Evolutionary conservation across 2,329 filamentous ascomycete species (phyloP), one percentile per base, ranked within the genome.

Genomic region (Alternaria incomplexa): DNA sequence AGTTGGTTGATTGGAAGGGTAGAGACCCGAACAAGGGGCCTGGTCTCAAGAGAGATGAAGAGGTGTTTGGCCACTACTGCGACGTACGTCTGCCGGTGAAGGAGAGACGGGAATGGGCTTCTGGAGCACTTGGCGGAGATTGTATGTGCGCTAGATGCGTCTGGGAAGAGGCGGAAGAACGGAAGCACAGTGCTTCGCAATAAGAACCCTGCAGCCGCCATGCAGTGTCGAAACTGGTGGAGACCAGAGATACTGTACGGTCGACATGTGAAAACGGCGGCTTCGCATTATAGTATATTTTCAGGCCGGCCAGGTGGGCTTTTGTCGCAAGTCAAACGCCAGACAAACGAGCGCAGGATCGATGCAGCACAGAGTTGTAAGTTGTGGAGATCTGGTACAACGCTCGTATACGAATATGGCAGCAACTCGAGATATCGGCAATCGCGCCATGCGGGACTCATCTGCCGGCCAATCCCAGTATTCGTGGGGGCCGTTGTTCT

Each of bases 31-130:
- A 47, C 59, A 67, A 60, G 63, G 68, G 60, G 68, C 86, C 86
- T 0, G 92, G 92, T 0, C 89, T 98, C 70, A 88, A 85, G 72
- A 87, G 88, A 55, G 94, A 91, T 6, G 89, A 97, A 65, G 95
- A 99, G 83, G 89, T 98, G 47, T 80, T 97, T 65, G 97, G 93
- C 77, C 95, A 98, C 81, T 99, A 99, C 79, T 97, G 94, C 78
- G 96, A 98, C 81, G 86, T 97, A 56, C 85, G 88, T 20, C 78
- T 98, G 62, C 85, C 88, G 1, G 93, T 97, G 3, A 87, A 90
- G 69, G 88, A 96, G 76, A 87, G 96, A 61, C 88, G 96, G 65
- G 94, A 96, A 73, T 97, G 95, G 93, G 93, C 94, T 5, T 84
- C 85, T 50, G 96, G 95, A 6, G 94, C 93, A 62, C 83, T 99